Percentiles rank a stretch among this genome's conserved stretches.
These are phyloP conservation scores for Salix arbutifolia DNA, from an alignment of 345 rosid genomes.

Conservation along the genomic window DNA sequence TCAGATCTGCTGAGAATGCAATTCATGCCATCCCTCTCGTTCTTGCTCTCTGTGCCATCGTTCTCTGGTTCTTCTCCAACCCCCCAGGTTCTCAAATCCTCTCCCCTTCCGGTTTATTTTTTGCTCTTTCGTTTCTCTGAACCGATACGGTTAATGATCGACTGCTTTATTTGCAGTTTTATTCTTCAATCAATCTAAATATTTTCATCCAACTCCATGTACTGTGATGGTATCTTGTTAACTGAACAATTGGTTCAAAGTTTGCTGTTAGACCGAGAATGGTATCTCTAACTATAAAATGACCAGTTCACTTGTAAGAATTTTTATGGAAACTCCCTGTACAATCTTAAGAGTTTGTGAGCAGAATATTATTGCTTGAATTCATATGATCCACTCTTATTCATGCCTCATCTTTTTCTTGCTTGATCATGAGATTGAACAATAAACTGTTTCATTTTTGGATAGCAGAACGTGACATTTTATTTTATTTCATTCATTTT, in stretches of 20 bases:
- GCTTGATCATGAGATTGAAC: neutral
- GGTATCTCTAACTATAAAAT: neutral
- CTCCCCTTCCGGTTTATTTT: neutral
- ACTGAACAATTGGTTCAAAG: neutral
- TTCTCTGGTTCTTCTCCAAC: slow-evolving; percentile 78
- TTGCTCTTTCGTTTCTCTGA: neutral
- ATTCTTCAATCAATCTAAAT: neutral
- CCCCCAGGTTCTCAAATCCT: neutral
- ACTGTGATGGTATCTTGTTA: neutral
- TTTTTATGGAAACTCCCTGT: no score
- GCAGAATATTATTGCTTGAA: no score
- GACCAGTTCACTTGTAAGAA: neutral
- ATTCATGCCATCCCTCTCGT: slow-evolving; percentile 73
- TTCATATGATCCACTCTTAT: no score
- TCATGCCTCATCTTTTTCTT: neutral
- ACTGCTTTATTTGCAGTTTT: neutral
- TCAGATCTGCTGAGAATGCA: slow-evolving; percentile 67
- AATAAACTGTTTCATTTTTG: neutral
- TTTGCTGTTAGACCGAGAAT: neutral
- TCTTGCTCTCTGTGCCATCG: slow-evolving; percentile 48
- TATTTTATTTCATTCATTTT: neutral
- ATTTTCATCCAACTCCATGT: neutral
- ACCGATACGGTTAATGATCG: neutral
- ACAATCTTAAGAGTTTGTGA: no score
- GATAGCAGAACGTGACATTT: neutral